phyloP scores from a whole-genome alignment of 1,284 basidiomycete species.

The Dichomitus squalens region DNA sequence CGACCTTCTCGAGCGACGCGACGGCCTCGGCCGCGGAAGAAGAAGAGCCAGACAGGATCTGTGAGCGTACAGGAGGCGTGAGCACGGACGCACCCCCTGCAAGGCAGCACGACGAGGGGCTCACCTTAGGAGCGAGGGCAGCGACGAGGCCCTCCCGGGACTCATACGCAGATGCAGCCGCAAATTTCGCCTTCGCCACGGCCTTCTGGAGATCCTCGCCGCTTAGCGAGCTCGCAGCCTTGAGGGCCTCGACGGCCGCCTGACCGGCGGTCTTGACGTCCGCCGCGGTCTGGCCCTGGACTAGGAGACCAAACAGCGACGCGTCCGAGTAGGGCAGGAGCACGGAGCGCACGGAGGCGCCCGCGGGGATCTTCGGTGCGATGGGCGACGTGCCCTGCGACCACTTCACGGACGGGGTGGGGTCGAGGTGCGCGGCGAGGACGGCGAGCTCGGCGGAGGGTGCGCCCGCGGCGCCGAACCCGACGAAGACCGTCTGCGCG shows the following conservation, averaged over 20 bases:
- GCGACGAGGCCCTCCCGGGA: conserved; percentile 69
- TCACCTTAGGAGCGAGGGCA: conserved; percentile 63
- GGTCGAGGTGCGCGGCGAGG: conserved; percentile 77
- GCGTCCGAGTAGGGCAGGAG: conserved; percentile 90
- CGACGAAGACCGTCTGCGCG: conserved; percentile 80
- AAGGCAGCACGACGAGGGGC: not conserved
- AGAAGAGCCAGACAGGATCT: conserved; percentile 64
- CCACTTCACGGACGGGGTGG: conserved; percentile 84
- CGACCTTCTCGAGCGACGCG: conserved; percentile 63
- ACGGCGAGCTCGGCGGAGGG: conserved; percentile 74
- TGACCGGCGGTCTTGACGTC: conserved; percentile 68
- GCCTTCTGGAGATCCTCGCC: conserved; percentile 80
- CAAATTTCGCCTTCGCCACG: conserved; percentile 85
- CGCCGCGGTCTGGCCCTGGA: conserved; percentile 63
- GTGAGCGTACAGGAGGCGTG: not conserved
- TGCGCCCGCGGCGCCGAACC: conserved; percentile 70
- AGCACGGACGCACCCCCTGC: not conserved
- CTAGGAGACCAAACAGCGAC: conserved; percentile 78
- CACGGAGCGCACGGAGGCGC: conserved; percentile 68
- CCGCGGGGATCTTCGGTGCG: conserved; percentile 51
- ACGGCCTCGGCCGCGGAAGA: conserved; percentile 56
- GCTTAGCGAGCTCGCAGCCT: conserved; percentile 58
- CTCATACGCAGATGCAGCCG: conserved; percentile 72
- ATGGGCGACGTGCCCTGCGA: conserved; percentile 72
- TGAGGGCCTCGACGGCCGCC: conserved; percentile 68